Base-by-base conservation (phyloP, 148 eudicot genomes). In the Camellia granthamiana region DNA sequence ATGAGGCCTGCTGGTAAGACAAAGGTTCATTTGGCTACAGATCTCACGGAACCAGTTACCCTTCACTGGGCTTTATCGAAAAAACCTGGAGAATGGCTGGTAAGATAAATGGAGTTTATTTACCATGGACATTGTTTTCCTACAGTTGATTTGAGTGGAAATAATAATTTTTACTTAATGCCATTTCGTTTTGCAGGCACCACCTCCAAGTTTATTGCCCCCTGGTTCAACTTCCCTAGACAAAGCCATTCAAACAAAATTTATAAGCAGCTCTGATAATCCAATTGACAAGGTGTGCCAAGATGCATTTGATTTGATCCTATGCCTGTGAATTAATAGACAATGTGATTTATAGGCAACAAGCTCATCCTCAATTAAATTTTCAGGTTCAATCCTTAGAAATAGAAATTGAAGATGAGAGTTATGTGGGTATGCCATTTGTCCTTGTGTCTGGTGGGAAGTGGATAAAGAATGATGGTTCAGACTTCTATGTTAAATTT, bases 41-140 rank as follows among this genome's bases (percentile, higher is more conserved):
- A 94, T 85, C 81, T 89, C 72, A 76, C 77, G 68, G 93, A 89
- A 64, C 91, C 98, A 75, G 87, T 92, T 78, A 85, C 80, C 66
- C 97, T 96, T 83, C 99, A 96, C 80, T 96, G 99, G 99, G 99
- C 92, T 78, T 83, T 96, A 81, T 92, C 99, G 59, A 89, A 82
- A 80, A 82, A 87, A 38, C 84, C 88, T 69, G 89, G 90, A 76
- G 97, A 96, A 87, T 96, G 99, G 99, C 79, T 81, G 88, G 99
- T 94, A 86, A 86, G 92, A 76, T 77, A 69, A 67, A 56, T 69
- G 44, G 55, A 75, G 19, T 14, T 58, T 69, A 4, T 70, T 76
- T 12, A 38, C 60, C 51, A 3, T 47, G 60, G 46, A 54, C 77
- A 80, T 73, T 61, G 63, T 81, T 41, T 56, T 56, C 19, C 52